These are phyloP conservation scores for Debaryomyces castellii DNA, from an alignment of 805 yeast genomes.

Conservation along the genomic window DNA sequence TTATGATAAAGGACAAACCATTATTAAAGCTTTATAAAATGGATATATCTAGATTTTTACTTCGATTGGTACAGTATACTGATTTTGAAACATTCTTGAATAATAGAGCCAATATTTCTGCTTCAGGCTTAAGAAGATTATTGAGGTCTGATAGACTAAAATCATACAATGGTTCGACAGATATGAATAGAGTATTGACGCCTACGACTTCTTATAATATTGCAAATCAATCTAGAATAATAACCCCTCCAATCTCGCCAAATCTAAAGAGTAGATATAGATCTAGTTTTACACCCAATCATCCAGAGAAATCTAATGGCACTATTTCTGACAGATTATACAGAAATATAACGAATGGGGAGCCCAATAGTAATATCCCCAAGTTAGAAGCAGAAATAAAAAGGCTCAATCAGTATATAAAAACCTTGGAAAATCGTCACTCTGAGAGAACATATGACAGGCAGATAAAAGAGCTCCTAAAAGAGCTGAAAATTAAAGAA, in stretches of 20 bases:
- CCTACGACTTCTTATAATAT: not conserved
- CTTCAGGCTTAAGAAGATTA: constrained; percentile 4
- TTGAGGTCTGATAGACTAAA: not conserved
- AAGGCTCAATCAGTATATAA: constrained; percentile 15
- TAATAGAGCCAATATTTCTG: constrained; percentile 18
- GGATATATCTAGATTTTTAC: constrained; percentile 23
- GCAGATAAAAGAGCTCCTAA: constrained; percentile 12
- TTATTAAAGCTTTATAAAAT: constrained; percentile 18
- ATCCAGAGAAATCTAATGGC: constrained; percentile 8
- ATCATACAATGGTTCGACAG: constrained; percentile 1
- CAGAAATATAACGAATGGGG: not conserved
- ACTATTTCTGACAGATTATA: constrained; percentile 6
- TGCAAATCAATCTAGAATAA: not conserved
- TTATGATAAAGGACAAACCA: constrained; percentile 18
- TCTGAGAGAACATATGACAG: not conserved
- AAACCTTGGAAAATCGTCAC: constrained; percentile 15
- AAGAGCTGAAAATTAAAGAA: constrained; percentile 16
- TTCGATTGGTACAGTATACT: constrained; percentile 19
- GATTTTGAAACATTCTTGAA: constrained; percentile 19
- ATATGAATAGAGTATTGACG: not conserved
- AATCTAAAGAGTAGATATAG: not conserved
- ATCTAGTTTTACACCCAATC: constrained; percentile 5
- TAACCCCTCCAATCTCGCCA: constrained; percentile 10
- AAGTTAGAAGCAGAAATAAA: constrained; percentile 17
- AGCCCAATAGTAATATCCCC: constrained; percentile 6